Percentiles rank a stretch among this genome's conserved stretches.
Conservation (phyloP, 345 rosid genomes). For the Leavenworthia alabamica region DNA sequence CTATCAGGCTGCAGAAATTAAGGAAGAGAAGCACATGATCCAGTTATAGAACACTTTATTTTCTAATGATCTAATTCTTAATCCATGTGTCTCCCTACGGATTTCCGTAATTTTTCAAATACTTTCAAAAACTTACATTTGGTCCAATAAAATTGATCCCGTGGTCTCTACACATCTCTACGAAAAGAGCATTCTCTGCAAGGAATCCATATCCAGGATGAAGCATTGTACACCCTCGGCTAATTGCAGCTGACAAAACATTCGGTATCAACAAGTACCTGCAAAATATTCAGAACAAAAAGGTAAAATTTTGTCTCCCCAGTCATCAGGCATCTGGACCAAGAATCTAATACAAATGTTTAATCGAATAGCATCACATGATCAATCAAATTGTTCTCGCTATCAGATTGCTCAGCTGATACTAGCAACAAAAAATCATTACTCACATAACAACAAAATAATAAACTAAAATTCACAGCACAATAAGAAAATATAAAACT, state of each 20-base stretch:
- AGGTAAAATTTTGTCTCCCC: background rate
- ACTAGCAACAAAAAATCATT: background rate
- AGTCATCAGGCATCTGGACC: background rate
- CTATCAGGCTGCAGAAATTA: slow-evolving; percentile 74
- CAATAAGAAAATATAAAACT: background rate
- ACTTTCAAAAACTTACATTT: slow-evolving; percentile 51
- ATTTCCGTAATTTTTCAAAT: background rate
- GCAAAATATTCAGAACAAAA: slow-evolving; percentile 12
- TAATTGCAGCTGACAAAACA: slow-evolving; percentile 90
- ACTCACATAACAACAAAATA: background rate
- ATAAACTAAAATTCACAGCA: background rate
- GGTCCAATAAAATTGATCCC: slow-evolving; percentile 97
- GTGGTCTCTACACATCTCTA: slow-evolving; percentile 95
- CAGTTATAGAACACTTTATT: no score
- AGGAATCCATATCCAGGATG: slow-evolving; percentile 99
- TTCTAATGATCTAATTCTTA: no score
- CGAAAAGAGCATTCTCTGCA: slow-evolving; percentile 91
- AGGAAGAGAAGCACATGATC: background rate
- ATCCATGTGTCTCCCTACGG: no score
- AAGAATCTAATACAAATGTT: background rate
- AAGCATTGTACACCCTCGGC: slow-evolving; percentile 86
- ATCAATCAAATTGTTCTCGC: background rate
- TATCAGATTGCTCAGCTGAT: background rate
- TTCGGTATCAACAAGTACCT: slow-evolving; percentile 84
- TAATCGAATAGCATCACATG: background rate